A percentile compares a stretch with the other conserved stretches of the same genome.
phyloP scores from a whole-genome alignment of 2,329 filamentous ascomycete species.

The Sclerotinia trifoliorum region DNA sequence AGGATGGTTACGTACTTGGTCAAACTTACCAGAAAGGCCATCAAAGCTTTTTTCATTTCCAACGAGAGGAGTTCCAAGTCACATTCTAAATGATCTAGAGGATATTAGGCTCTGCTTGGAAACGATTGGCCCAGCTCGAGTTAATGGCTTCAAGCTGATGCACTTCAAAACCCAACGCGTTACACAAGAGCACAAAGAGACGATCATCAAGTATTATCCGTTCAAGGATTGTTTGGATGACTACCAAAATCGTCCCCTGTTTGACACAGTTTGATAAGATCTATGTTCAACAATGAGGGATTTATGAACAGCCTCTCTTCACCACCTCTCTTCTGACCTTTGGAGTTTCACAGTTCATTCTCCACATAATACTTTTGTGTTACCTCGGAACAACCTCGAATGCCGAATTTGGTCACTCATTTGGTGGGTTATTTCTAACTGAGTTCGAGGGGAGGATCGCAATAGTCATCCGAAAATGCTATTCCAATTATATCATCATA shows the following conservation, averaged over 20 bases:
- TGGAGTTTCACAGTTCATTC: not conserved
- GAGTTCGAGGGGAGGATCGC: not conserved
- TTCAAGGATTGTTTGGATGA: conserved; percentile 5
- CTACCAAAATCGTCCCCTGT: not conserved
- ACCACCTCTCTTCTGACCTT: not conserved
- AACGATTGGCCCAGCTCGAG: conserved; percentile 7
- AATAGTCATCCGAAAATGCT: not conserved
- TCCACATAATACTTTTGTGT: not conserved
- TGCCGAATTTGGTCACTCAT: not conserved
- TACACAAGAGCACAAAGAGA: not conserved
- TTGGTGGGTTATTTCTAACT: not conserved
- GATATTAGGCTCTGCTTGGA: not conserved
- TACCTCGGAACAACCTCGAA: not conserved
- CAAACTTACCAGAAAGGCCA: not conserved
- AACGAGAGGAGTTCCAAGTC: not conserved
- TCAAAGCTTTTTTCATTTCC: conserved; percentile 10
- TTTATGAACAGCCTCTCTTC: not conserved
- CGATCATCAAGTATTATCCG: conserved; percentile 2
- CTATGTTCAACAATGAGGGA: not conserved
- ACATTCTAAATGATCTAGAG: conserved; percentile 1
- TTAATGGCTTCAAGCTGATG: conserved; percentile 14
- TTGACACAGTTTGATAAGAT: not conserved
- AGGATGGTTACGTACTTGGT: conserved; percentile 6
- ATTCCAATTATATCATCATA: not conserved
- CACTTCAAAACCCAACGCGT: not conserved